These are phyloP conservation scores for Calocera cornea DNA, from an alignment of 768 basidiomycete species.

Conservation along the genomic window DNA sequence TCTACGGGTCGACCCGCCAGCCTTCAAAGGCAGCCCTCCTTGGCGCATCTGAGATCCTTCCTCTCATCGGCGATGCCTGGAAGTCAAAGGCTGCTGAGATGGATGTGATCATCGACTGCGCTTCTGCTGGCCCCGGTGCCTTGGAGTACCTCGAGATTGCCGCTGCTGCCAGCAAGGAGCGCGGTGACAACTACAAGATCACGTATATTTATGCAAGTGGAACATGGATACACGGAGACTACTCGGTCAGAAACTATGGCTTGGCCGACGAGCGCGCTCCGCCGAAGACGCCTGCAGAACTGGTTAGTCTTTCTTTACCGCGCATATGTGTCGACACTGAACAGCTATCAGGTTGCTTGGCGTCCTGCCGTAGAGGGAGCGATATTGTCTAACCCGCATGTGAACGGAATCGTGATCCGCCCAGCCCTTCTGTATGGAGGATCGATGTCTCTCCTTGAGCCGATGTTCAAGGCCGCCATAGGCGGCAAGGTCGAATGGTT, in stretches of 20 bases:
- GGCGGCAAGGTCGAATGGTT: slow-evolving; percentile 24
- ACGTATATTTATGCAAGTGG: slow-evolving; percentile 36
- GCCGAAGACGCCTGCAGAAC: background rate
- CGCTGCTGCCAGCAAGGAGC: slow-evolving; percentile 12
- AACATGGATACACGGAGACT: slow-evolving; percentile 33
- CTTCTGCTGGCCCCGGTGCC: slow-evolving; percentile 16
- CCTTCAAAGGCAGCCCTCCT: slow-evolving; percentile 25
- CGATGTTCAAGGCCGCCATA: slow-evolving; percentile 25
- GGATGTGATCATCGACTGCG: slow-evolving; percentile 27
- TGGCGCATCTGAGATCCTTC: slow-evolving; percentile 28
- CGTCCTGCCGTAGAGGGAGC: slow-evolving; percentile 25
- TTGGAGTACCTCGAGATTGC: slow-evolving; percentile 12
- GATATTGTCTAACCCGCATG: slow-evolving; percentile 19
- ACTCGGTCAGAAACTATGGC: slow-evolving; percentile 19
- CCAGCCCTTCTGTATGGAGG: slow-evolving; percentile 33
- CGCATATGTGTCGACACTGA: background rate
- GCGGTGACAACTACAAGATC: slow-evolving; percentile 26
- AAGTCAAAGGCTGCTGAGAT: slow-evolving; percentile 20
- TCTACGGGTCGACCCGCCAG: slow-evolving; percentile 34
- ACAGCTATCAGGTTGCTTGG: slow-evolving; percentile 25
- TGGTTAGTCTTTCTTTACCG: background rate
- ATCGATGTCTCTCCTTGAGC: slow-evolving; percentile 26
- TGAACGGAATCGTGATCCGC: slow-evolving; percentile 36
- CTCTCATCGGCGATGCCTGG: slow-evolving; percentile 18
- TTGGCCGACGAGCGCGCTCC: slow-evolving; percentile 27